A percentile compares a stretch with the other conserved stretches of the same genome.
Conservation (phyloP, 2,329 filamentous ascomycete species). For the Camillea tinctor region DNA sequence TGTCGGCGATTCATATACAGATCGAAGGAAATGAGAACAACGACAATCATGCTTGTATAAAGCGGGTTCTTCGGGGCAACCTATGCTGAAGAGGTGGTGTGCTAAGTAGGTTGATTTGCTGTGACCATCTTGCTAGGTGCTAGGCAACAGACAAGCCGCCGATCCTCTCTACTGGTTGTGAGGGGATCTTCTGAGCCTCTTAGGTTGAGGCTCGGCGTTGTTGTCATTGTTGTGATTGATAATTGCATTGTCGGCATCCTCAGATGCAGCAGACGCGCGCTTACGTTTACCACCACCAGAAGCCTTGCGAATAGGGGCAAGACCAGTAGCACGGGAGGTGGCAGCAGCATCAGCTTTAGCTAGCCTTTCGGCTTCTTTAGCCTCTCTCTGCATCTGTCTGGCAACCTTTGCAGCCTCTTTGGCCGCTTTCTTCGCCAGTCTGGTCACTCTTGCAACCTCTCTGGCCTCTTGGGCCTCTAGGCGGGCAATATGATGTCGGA, state of each 20-base stretch:
- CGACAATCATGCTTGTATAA: too few relatives aligned
- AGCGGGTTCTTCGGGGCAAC: too few relatives aligned
- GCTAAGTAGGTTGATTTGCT: too few relatives aligned
- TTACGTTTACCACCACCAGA: not conserved
- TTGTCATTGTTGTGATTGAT: too few relatives aligned
- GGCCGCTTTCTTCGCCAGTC: not conserved
- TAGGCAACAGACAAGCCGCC: not conserved
- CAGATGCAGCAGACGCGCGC: not conserved
- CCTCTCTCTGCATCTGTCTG: not conserved
- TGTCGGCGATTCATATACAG: too few relatives aligned
- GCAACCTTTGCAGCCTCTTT: not conserved
- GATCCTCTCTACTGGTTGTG: not conserved
- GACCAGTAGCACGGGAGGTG: too few relatives aligned
- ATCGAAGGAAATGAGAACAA: too few relatives aligned
- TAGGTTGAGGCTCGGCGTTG: not conserved
- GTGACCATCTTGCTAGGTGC: not conserved
- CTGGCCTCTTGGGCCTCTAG: not conserved
- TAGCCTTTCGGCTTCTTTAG: not conserved
- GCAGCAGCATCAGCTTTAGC: too few relatives aligned
- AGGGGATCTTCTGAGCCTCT: not conserved
- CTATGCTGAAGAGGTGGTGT: too few relatives aligned
- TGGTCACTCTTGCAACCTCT: not conserved
- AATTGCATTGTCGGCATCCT: not conserved
- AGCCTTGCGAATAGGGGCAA: too few relatives aligned
- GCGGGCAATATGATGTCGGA: not conserved